phyloP scores from a whole-genome alignment of 805 yeast species.

The Teunomyces pallodes region DNA sequence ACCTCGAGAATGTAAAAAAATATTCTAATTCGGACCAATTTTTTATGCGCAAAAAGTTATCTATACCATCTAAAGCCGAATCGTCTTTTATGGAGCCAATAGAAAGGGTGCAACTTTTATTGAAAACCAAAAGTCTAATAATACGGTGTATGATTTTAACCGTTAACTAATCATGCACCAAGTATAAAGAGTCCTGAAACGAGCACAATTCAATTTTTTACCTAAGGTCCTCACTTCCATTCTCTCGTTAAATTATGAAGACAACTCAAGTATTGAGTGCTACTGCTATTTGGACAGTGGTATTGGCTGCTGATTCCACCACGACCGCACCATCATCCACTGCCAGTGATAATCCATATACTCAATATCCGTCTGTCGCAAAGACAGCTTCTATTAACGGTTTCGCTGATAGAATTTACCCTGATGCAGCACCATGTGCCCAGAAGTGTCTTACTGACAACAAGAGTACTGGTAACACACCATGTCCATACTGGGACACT shows the following conservation, averaged over 20 bases:
- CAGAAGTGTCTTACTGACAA: constrained; percentile 24
- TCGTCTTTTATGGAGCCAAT: constrained; percentile 1
- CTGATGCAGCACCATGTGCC: constrained; percentile 35
- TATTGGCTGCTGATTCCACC: constrained; percentile 4
- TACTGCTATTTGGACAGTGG: background rate
- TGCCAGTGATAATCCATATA: constrained; percentile 14
- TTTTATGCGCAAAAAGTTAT: background rate
- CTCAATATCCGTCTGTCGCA: constrained; percentile 29
- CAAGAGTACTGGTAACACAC: constrained; percentile 29
- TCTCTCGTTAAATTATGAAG: background rate
- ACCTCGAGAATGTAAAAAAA: background rate
- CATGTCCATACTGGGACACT: constrained; percentile 45
- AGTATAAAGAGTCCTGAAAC: background rate
- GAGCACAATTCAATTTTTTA: background rate
- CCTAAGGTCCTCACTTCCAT: background rate
- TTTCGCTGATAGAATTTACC: constrained; percentile 37
- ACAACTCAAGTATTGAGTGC: background rate
- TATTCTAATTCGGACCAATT: background rate
- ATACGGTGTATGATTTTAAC: background rate
- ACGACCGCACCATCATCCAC: constrained; percentile 29
- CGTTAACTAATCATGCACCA: background rate
- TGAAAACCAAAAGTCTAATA: background rate
- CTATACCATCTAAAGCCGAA: constrained; percentile 3
- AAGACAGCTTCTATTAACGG: constrained; percentile 41
- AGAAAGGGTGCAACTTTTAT: background rate